Evolutionary conservation across 805 yeast species (phyloP), one percentile per base, ranked within the genome.

Genomic region (Lipomyces chichibuensis): DNA sequence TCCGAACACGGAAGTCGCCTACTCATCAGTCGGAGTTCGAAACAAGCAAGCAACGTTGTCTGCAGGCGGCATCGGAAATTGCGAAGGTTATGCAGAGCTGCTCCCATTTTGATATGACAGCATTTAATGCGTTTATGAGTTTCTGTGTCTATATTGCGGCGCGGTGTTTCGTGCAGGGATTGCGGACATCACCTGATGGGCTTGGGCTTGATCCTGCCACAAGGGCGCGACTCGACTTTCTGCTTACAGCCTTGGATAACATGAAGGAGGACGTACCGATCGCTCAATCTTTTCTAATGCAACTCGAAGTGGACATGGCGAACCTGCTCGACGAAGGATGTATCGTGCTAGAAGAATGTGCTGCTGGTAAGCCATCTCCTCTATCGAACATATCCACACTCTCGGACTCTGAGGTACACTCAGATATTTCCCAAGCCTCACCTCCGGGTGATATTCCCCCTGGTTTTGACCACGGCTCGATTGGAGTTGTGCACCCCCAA

Each of bases 291-390:
- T 64, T 67, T 29, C 37, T 67, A 20, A 39, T 67, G 43, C 71
- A 67, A 54, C 62, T 67, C 33, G 71, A 67, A 52, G 66, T 62
- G n/a, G 71, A 67, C 43, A 65, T 67, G 63, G 61, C 62, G 27
- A 65, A 59, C 29, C 51, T 62, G 37, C 51, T 60, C 23, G 14
- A 13, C 55, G 27, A 52, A 25, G 33, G n/a, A 25, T 7, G 27
- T 52, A 8, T n/a, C 17, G 35, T 25, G 2, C 29, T 20, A 25
- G 33, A 25, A 29, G 55, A 23, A 0, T 25, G 27, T 1, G 9
- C 17, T 23, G 55, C n/a, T 6, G 6, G 27, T 29, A 52, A 9
- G 33, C 32, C 33, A 29, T 52, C 55, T 27, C 55, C 55, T 13
- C 6, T 25, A 20, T 52, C 55, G 55, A 52, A 52, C 9, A n/a